Evolutionary conservation across 2,329 filamentous ascomycete genomes (phyloP).

Genomic region (Botryotinia globosa): DNA sequence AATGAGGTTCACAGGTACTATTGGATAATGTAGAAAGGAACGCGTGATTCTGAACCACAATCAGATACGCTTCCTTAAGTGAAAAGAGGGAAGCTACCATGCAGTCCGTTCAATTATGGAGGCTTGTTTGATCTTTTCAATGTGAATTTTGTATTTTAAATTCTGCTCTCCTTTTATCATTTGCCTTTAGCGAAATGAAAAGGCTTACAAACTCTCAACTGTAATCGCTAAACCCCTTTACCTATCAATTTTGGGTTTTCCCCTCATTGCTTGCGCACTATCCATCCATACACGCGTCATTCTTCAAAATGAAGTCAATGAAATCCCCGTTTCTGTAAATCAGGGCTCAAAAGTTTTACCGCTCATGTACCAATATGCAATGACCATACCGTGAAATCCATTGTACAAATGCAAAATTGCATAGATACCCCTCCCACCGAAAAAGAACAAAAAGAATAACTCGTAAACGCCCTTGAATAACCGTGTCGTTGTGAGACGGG

Average conservation of each 20-base stretch:
- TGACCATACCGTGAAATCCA: constrained; percentile 4
- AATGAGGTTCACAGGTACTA: not conserved
- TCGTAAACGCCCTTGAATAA: constrained; percentile 14
- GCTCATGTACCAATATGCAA: not conserved
- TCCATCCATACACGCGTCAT: not conserved
- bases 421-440: constrained; percentile 4
- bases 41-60: not conserved
- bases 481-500: not conserved
- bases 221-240: not conserved
- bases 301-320: not conserved
- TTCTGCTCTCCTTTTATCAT: not conserved
- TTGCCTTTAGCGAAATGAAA: not conserved
- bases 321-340: not conserved
- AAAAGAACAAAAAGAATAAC: constrained; percentile 8
- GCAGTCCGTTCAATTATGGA: not conserved
- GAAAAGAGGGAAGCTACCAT: not conserved
- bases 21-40: not conserved
- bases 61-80: not conserved
- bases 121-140: not conserved
- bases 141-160: not conserved
- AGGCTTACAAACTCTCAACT: not conserved
- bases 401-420: not conserved
- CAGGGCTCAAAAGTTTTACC: constrained; percentile 9
- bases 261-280: not conserved
- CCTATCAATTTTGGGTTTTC: not conserved